phyloP scores from a whole-genome alignment of 208 protist genomes.

The Trypanosoma melophagium region DNA sequence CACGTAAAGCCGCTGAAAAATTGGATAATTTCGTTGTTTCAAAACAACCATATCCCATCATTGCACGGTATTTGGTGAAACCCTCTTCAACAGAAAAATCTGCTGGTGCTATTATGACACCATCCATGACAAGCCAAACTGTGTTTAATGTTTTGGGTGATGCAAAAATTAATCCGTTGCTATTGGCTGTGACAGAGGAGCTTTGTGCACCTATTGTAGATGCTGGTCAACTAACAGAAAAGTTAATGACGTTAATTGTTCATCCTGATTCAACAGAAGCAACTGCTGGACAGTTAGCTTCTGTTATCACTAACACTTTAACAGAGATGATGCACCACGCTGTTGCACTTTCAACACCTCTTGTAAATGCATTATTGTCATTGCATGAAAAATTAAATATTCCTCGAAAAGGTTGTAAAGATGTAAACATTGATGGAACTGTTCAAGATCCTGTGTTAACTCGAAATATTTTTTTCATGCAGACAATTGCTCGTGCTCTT shows the following conservation, averaged over 20 bases:
- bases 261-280: slow-evolving; percentile 39
- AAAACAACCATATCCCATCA: slow-evolving; percentile 49
- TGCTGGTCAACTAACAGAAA: slow-evolving; percentile 31
- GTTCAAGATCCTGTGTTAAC: not conserved
- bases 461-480: slow-evolving; percentile 35
- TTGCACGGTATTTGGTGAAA: slow-evolving; percentile 45
- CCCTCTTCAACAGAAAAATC: not conserved
- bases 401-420: slow-evolving; percentile 23
- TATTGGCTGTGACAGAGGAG: slow-evolving; percentile 28
- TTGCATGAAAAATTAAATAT: slow-evolving; percentile 64
- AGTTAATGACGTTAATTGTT: slow-evolving; percentile 44
- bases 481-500: slow-evolving; percentile 45
- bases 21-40: slow-evolving; percentile 63
- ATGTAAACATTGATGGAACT: not conserved
- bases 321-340: slow-evolving; percentile 41
- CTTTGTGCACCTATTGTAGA: slow-evolving; percentile 26
- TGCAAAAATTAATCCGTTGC: slow-evolving; percentile 4
- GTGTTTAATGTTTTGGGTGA: not conserved
- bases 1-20: slow-evolving; percentile 64
- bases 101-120: not conserved
- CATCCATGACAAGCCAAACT: not conserved
- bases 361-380: slow-evolving; percentile 53
- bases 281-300: slow-evolving; percentile 39
- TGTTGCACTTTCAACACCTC: slow-evolving; percentile 44
- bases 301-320: slow-evolving; percentile 39